A percentile compares a stretch with the other conserved stretches of the same genome.
These are phyloP conservation scores for Pyricularia pennisetigena DNA, from an alignment of 2,329 filamentous ascomycete genomes.

Conservation along the genomic window DNA sequence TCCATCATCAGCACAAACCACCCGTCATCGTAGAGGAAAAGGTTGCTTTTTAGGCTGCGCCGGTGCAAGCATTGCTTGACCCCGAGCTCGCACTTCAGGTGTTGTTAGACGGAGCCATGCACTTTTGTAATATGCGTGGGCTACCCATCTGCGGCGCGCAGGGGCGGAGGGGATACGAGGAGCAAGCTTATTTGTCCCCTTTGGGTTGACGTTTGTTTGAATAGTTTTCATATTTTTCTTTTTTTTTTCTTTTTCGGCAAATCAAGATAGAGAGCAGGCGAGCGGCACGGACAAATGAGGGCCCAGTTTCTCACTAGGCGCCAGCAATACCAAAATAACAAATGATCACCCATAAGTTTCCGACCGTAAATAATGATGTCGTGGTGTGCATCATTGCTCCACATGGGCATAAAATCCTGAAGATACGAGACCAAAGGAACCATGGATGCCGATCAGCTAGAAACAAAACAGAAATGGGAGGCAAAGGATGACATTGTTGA, in stretches of 20 bases:
- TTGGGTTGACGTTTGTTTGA: neutral
- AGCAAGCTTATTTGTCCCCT: neutral
- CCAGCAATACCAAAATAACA: neutral
- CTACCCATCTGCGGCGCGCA: neutral
- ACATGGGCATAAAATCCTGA: neutral
- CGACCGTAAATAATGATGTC: neutral
- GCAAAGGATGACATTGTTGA: neutral
- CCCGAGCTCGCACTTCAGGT: neutral
- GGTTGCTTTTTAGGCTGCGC: neutral
- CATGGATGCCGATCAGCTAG: neutral
- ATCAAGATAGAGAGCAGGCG: neutral
- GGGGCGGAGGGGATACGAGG: neutral
- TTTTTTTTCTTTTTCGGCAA: neutral
- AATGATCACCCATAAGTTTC: neutral
- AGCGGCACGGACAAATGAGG: neutral
- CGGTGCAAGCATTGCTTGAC: neutral
- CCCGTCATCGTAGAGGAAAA: constrained; percentile 2
- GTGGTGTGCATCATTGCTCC: neutral
- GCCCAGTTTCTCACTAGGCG: neutral
- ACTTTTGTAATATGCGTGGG: neutral
- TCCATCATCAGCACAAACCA: constrained; percentile 22
- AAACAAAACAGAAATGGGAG: neutral
- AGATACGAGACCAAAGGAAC: neutral
- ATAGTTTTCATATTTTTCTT: neutral
- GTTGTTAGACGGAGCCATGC: neutral